phyloP scores from a whole-genome alignment of 257 asterid genomes.

The Nyctanthes arbortristis region DNA sequence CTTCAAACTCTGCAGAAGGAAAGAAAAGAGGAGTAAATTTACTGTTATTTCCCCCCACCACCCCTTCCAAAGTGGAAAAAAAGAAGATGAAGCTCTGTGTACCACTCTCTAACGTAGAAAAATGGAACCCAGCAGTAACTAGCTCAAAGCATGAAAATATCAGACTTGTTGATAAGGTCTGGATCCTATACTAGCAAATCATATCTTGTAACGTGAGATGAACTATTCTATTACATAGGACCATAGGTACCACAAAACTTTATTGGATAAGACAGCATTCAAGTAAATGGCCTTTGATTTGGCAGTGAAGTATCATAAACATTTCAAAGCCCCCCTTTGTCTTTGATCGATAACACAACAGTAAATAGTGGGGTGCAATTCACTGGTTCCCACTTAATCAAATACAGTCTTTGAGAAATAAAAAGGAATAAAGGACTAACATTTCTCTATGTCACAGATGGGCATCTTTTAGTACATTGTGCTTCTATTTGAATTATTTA shows the following conservation, averaged over 20 bases:
- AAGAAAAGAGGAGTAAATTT: constrained; percentile 1
- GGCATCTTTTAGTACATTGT: not conserved
- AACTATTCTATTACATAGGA: not conserved
- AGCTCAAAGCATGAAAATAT: not conserved
- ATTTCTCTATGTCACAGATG: not conserved
- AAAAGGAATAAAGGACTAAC: not conserved
- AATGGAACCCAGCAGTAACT: not conserved
- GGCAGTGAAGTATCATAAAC: not conserved
- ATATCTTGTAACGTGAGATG: not conserved
- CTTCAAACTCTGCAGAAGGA: constrained; percentile 65
- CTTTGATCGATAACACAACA: no score
- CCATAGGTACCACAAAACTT: not conserved
- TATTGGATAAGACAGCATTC: no score
- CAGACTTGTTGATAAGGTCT: not conserved
- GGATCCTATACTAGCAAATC: not conserved
- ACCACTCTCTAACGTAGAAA: not conserved
- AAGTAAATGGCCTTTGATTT: not conserved
- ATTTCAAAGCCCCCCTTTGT: not conserved
- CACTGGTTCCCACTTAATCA: not conserved
- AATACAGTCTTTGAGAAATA: no score
- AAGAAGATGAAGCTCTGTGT: not conserved
- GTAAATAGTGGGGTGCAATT: not conserved
- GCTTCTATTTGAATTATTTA: not conserved
- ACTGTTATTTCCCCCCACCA: not conserved
- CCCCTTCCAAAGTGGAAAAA: not conserved